Evolutionary conservation across 169 alveolate species (phyloP).

Genomic region (Cryptosporidium sp.): DNA sequence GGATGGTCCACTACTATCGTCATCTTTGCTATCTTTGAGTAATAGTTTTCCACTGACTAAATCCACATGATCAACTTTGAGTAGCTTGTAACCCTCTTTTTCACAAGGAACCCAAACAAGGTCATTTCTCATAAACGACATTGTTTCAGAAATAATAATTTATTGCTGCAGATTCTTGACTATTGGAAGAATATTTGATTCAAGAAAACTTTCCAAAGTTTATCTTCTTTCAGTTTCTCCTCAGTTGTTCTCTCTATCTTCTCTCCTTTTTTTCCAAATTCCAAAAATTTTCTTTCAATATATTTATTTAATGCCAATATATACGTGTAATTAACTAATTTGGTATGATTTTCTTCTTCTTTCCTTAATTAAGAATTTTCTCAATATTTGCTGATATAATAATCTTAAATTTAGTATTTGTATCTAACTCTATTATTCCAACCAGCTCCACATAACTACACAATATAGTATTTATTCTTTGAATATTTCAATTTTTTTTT

Average conservation of each 20-base stretch:
- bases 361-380: not conserved
- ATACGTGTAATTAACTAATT: not conserved
- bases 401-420: not conserved
- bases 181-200: not conserved
- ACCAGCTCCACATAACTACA: not conserved
- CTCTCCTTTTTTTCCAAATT: not conserved
- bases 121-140: conserved; percentile 60
- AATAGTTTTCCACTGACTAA: conserved; percentile 8
- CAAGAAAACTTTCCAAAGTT: not conserved
- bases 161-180: not conserved
- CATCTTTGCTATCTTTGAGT: conserved; percentile 26
- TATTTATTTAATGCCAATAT: no score
- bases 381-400: no score
- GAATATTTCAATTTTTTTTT: not conserved
- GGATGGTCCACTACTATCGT: conserved; percentile 2
- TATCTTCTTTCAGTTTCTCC: no score
- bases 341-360: not conserved
- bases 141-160: not conserved
- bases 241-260: not conserved
- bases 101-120: conserved; percentile 75
- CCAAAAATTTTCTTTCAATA: not conserved
- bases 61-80: conserved; percentile 57
- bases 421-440: not conserved
- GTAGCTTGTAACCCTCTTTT: conserved; percentile 59
- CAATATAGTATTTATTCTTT: not conserved